Conservation (phyloP, 2,329 filamentous ascomycete species). For the Clarireedia hainanense region DNA sequence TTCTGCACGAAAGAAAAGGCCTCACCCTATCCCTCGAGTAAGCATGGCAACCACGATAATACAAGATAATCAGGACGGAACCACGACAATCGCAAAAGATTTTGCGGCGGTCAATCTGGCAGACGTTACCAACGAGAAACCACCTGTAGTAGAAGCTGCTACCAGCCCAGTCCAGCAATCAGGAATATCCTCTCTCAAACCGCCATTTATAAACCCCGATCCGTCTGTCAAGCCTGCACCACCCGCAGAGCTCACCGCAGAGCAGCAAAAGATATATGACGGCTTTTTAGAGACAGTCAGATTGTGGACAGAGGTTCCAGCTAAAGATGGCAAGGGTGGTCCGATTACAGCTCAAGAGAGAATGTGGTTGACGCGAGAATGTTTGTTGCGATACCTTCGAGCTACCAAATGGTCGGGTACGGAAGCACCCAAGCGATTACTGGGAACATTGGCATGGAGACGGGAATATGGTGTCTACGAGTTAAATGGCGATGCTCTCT, state of each 20-base stretch:
- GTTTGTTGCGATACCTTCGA: conserved; percentile 83
- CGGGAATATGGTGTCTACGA: conserved; percentile 75
- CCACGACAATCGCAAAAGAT: conserved; percentile 3
- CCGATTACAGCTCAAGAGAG: conserved; percentile 72
- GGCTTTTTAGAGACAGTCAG: conserved; percentile 63
- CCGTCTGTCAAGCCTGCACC: conserved; percentile 33
- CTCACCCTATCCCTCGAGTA: no score
- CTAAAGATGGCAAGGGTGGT: conserved; percentile 48
- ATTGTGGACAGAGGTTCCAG: conserved; percentile 63
- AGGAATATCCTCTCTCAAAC: conserved; percentile 30
- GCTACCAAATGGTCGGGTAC: conserved; percentile 83
- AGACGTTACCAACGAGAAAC: background rate
- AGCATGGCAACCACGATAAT: no score
- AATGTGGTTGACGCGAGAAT: conserved; percentile 88
- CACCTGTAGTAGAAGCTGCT: background rate
- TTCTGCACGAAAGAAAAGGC: no score
- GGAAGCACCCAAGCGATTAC: conserved; percentile 71
- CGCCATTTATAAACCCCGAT: conserved; percentile 25
- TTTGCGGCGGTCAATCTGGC: conserved; percentile 5
- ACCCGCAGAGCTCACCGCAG: conserved; percentile 55
- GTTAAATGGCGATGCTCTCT: conserved; percentile 79
- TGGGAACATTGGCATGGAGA: conserved; percentile 77
- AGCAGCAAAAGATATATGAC: conserved; percentile 78
- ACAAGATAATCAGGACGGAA: background rate
- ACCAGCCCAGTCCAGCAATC: background rate